phyloP scores from a whole-genome alignment of 768 basidiomycete genomes.

The Boletus pseudopeckii region DNA sequence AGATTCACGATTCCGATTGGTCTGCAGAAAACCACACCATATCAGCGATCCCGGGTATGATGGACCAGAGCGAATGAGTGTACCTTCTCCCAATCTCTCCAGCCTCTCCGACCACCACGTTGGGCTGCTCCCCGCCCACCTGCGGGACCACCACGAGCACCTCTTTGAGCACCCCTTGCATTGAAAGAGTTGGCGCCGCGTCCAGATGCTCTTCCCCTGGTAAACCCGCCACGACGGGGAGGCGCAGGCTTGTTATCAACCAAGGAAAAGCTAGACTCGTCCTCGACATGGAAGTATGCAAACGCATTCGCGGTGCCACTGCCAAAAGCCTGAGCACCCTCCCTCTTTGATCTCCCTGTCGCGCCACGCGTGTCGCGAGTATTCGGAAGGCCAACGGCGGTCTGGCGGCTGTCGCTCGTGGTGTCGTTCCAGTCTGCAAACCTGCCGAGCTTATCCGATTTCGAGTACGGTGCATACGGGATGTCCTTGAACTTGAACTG shows the following conservation, averaged over 20 bases:
- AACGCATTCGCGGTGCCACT: constrained; percentile 89
- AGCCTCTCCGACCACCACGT: constrained; percentile 56
- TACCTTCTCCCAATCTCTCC: constrained; percentile 96
- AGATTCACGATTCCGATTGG: constrained; percentile 81
- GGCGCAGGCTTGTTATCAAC: constrained; percentile 84
- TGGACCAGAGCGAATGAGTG: constrained; percentile 9
- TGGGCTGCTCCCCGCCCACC: constrained; percentile 43
- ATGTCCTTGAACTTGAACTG: constrained; percentile 99
- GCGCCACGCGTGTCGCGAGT: constrained; percentile 50
- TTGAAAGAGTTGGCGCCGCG: constrained; percentile 36
- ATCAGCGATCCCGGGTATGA: neutral
- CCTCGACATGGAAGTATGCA: constrained; percentile 96
- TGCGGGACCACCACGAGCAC: constrained; percentile 41
- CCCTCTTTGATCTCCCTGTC: constrained; percentile 59
- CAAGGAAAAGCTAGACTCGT: constrained; percentile 94
- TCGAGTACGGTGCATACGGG: constrained; percentile 97
- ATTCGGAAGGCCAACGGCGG: constrained; percentile 45
- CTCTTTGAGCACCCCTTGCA: constrained; percentile 44
- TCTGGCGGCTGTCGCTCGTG: constrained; percentile 59
- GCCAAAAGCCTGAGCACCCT: constrained; percentile 83
- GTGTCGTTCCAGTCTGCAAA: constrained; percentile 97
- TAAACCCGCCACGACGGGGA: constrained; percentile 68
- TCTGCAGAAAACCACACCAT: constrained; percentile 40
- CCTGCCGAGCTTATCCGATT: constrained; percentile 96
- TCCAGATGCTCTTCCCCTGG: constrained; percentile 43